Conservation (phyloP, 768 basidiomycete genomes). For the Leucocoprinus birnbaumii region DNA sequence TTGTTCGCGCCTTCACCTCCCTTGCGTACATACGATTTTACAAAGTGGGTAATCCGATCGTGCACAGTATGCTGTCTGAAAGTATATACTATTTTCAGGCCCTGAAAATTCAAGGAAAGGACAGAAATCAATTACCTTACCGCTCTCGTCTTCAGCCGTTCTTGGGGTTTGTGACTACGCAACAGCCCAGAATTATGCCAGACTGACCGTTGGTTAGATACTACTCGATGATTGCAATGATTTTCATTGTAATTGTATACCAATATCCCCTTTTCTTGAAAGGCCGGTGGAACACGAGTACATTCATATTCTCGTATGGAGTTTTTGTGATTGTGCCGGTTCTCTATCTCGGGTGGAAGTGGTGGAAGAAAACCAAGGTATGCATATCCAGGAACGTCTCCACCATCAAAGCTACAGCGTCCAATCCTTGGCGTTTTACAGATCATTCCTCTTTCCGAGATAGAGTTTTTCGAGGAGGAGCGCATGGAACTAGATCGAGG, state of each 20-base stretch:
- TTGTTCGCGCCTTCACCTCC: slow-evolving; percentile 45
- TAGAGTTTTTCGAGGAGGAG: slow-evolving; percentile 4
- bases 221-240: slow-evolving; percentile 38
- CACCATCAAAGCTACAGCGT: neutral
- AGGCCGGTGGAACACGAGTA: slow-evolving; percentile 42
- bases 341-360: slow-evolving; percentile 44
- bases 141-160: slow-evolving; percentile 48
- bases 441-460: slow-evolving; percentile 1
- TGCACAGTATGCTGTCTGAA: neutral
- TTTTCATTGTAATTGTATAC: slow-evolving; percentile 43
- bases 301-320: slow-evolving; percentile 47
- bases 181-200: neutral
- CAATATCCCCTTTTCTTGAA: slow-evolving; percentile 52
- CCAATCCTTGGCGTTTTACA: neutral
- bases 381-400: slow-evolving; percentile 5
- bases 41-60: slow-evolving; percentile 24
- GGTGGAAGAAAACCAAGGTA: slow-evolving; percentile 36
- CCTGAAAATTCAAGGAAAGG: slow-evolving; percentile 40
- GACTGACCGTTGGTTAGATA: slow-evolving; percentile 26
- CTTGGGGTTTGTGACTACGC: slow-evolving; percentile 30
- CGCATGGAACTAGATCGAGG: neutral
- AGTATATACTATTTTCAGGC: slow-evolving; percentile 25
- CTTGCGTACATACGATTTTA: slow-evolving; percentile 48
- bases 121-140: slow-evolving; percentile 40
- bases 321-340: slow-evolving; percentile 41